These are phyloP conservation scores for Ceriops tagal DNA, from an alignment of 345 rosid genomes.

Conservation along the genomic window DNA sequence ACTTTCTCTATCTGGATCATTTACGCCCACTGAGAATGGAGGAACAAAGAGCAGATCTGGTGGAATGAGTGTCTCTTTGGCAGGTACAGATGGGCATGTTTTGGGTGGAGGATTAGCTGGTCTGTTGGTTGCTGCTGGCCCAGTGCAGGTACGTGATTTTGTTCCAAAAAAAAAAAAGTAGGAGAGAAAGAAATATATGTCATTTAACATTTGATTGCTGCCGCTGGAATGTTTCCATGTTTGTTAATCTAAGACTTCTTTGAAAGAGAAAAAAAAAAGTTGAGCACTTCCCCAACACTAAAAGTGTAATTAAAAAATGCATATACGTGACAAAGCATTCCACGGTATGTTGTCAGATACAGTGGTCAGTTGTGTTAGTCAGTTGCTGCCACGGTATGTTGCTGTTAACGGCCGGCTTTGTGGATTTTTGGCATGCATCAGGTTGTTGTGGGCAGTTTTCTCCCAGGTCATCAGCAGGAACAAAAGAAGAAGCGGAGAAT, in stretches of 20 bases:
- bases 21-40: slow-evolving; percentile 58
- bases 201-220: too few relatives aligned
- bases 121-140: slow-evolving; percentile 81
- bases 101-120: slow-evolving; percentile 95
- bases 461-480: slow-evolving; percentile 67
- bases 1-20: slow-evolving; percentile 90
- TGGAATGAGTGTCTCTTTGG: slow-evolving; percentile 93
- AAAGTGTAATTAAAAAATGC: too few relatives aligned
- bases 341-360: background rate
- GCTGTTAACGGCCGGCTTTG: background rate
- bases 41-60: slow-evolving; percentile 89
- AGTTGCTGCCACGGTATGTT: background rate
- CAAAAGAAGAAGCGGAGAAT: slow-evolving; percentile 61
- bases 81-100: slow-evolving; percentile 89
- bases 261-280: too few relatives aligned
- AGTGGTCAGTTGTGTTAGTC: background rate
- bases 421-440: slow-evolving; percentile 23
- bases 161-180: background rate
- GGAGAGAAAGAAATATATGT: background rate
- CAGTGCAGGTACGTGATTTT: slow-evolving; percentile 64
- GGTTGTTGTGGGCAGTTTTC: slow-evolving; percentile 78
- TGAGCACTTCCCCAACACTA: background rate
- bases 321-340: too few relatives aligned
- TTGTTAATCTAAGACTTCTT: too few relatives aligned
- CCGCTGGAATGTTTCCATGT: too few relatives aligned